These are phyloP conservation scores for Thielaviopsis punctulata DNA, from an alignment of 2,329 filamentous ascomycete species.

Conservation along the genomic window DNA sequence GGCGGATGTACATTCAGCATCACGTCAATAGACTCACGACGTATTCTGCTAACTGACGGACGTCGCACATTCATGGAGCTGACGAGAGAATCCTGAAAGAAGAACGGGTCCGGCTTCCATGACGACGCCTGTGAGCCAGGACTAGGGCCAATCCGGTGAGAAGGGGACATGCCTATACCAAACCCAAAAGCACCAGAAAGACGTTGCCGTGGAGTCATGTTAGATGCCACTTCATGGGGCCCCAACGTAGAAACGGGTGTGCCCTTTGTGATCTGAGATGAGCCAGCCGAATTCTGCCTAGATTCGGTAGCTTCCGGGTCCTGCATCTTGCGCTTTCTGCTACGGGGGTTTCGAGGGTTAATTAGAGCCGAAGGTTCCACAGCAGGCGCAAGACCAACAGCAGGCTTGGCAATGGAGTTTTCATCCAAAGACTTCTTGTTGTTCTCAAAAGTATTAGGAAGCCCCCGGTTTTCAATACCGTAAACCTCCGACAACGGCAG, in stretches of 20 bases:
- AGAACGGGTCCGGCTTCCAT: slow-evolving; percentile 9
- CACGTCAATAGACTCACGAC: neutral
- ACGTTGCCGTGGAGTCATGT: neutral
- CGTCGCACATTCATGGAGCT: neutral
- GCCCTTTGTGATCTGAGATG: neutral
- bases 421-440: neutral
- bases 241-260: neutral
- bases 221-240: neutral
- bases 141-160: neutral
- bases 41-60: neutral
- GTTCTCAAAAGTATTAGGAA: neutral
- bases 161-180: neutral
- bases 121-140: neutral
- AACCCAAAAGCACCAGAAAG: neutral
- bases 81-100: slow-evolving; percentile 8
- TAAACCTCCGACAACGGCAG: neutral
- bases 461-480: slow-evolving; percentile 1
- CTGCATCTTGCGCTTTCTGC: neutral
- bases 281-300: neutral
- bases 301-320: neutral
- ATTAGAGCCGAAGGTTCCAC: neutral
- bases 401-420: neutral
- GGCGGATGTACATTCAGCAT: neutral
- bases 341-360: neutral
- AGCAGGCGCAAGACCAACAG: neutral